Evolutionary conservation across 805 yeast genomes (phyloP).

Genomic region (Yarrowia sp.): DNA sequence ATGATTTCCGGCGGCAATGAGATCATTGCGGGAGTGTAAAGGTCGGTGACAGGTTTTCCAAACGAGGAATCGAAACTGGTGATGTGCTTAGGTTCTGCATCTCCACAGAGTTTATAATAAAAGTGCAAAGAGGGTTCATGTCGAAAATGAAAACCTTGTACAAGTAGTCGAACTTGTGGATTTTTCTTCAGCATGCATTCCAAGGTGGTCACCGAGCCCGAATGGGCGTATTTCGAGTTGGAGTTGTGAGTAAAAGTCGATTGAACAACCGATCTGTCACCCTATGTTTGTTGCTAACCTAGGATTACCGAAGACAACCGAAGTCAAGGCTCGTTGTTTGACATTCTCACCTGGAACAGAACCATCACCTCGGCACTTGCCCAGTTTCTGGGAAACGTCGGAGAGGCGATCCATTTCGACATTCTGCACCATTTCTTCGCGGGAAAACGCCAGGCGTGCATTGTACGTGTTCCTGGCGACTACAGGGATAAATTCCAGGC

Average conservation of each 20-base stretch:
- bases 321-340: slow-evolving; percentile 40
- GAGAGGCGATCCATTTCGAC: slow-evolving; percentile 48
- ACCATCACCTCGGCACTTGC: slow-evolving; percentile 43
- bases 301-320: slow-evolving; percentile 28
- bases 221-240: slow-evolving; percentile 49
- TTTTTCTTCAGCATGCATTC: slow-evolving; percentile 1
- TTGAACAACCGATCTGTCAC: too few relatives aligned
- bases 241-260: slow-evolving; percentile 42
- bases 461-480: slow-evolving; percentile 43
- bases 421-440: slow-evolving; percentile 43
- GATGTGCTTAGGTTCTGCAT: slow-evolving; percentile 1
- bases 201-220: slow-evolving; percentile 43
- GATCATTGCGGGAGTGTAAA: neutral
- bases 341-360: slow-evolving; percentile 48
- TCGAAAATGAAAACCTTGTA: too few relatives aligned
- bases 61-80: neutral
- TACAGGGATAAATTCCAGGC: slow-evolving; percentile 41
- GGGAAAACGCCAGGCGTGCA: slow-evolving; percentile 14
- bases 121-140: too few relatives aligned
- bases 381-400: slow-evolving; percentile 47
- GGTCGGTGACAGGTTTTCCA: too few relatives aligned
- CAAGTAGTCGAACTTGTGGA: too few relatives aligned
- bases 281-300: neutral
- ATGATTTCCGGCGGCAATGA: slow-evolving; percentile 32
- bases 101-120: too few relatives aligned